A percentile compares a stretch with the other conserved stretches of the same genome.
Conservation (phyloP, 768 basidiomycete genomes). For the Mycena vulgaris region DNA sequence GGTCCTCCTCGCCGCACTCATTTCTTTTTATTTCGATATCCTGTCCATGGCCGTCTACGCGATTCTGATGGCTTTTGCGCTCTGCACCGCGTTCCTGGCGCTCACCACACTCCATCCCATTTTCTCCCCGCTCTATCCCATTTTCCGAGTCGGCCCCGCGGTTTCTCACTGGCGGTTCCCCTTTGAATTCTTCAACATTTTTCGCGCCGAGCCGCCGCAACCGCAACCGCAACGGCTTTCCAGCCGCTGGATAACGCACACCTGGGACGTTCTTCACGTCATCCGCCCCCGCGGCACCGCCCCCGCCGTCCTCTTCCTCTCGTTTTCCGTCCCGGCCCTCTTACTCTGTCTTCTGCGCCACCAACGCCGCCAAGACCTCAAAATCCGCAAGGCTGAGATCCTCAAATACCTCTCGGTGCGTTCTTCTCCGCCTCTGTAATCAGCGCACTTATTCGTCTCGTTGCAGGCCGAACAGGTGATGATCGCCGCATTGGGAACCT, state of each 20-base stretch:
- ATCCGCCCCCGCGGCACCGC: background rate
- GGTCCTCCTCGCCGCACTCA: background rate
- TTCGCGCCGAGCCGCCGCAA: too few species aligned
- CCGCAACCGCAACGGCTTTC: background rate
- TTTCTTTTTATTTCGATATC: background rate
- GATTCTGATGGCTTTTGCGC: background rate
- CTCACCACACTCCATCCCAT: background rate
- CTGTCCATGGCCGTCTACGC: background rate
- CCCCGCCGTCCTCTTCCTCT: constrained; percentile 6
- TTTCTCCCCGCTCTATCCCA: background rate
- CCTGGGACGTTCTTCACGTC: background rate
- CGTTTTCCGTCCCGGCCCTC: background rate
- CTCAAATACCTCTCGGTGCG: background rate
- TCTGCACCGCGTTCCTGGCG: constrained; percentile 3
- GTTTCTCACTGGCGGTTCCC: background rate
- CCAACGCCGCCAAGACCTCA: background rate
- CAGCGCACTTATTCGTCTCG: background rate
- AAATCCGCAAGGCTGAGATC: background rate
- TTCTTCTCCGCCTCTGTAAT: background rate
- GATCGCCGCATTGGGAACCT: background rate
- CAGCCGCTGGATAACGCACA: constrained; percentile 7
- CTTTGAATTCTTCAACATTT: background rate
- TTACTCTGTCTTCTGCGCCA: background rate
- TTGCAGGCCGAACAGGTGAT: background rate
- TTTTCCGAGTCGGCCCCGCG: background rate